Percentiles rank a stretch among this genome's conserved stretches.
phyloP scores from a whole-genome alignment of 352 stramenopile species.

The Globisporangium cederbergense region DNA sequence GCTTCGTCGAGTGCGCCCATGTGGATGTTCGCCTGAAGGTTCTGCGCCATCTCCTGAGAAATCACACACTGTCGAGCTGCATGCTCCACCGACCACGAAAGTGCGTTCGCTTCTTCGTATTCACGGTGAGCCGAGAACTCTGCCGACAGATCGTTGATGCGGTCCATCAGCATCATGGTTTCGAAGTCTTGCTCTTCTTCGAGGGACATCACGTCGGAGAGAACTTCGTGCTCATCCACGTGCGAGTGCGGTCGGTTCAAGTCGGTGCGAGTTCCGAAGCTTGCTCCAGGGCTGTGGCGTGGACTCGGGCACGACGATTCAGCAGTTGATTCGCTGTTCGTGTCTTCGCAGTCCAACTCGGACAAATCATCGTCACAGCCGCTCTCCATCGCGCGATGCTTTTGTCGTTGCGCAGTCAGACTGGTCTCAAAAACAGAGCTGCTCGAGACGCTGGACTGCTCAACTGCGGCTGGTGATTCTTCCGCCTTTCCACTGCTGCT shows the following conservation, averaged over 20 bases:
- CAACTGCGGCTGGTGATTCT: background rate
- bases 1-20: constrained; percentile 60
- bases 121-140: constrained; percentile 70
- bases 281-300: constrained; percentile 33
- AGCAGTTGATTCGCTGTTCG: constrained; percentile 67
- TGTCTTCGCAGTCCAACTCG: constrained; percentile 66
- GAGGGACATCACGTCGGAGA: constrained; percentile 49
- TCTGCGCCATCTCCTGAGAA: constrained; percentile 63
- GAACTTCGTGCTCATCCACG: constrained; percentile 47
- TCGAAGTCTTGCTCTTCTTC: constrained; percentile 65
- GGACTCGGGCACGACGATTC: constrained; percentile 75
- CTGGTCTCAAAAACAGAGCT: constrained; percentile 7
- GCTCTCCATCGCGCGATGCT: background rate
- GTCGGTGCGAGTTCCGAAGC: constrained; percentile 29
- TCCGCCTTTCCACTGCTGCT: background rate
- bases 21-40: constrained; percentile 57
- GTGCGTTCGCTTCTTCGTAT: constrained; percentile 64
- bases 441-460: background rate
- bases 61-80: constrained; percentile 61
- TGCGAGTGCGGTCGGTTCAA: constrained; percentile 12
- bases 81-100: constrained; percentile 72
- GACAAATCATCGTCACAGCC: constrained; percentile 47
- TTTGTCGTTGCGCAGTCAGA: background rate
- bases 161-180: constrained; percentile 59
- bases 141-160: constrained; percentile 54